Base-by-base conservation (phyloP, 2,329 filamentous ascomycete species). In the Calonectria honghensis region DNA sequence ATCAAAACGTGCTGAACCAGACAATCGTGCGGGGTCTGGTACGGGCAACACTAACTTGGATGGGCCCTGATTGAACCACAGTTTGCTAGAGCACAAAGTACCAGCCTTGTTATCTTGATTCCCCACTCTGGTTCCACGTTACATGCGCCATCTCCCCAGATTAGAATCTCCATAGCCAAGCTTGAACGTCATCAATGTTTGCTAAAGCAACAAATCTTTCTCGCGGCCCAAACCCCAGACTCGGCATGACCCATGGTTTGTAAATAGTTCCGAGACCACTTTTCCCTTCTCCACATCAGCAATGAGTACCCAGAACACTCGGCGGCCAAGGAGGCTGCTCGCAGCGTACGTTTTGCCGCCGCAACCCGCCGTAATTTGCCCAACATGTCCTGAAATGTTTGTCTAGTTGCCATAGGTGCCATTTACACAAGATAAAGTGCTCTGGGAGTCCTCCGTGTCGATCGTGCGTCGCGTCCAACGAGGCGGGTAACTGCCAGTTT, bases 391-490 rank as follows among this genome's bases (percentile, higher is more conserved):
- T 67, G 48, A 63, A 18, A 24, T 45, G 27, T 39, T 24, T 9
- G 2, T 11, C 13, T 32, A 82, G 80, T 6, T 88, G 86, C 61
- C 84, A 86, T 75, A 79, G 86, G 74, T 88, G 87, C 65, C 87
- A 88, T 79, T 75, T 82, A 0, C 86, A 87, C 37, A 88, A 88
- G 74, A 87, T 88, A 32, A 88, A 87, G 75, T 88, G 87, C 70
- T 88, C 87, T 0, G 87, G 87, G 1, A 83, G 85, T 4, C 82
- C 83, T 31, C 87, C 87, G 1, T 88, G 87, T 70, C 80, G 78
- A 41, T 85, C 86, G 50, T 88, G 87, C 70, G 79, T 80, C 50
- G 76, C 81, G 9, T 84, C 86, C 0, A 85, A 84, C 5, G 83
- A 82, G 69, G 81, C 83, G 0, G 81, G 82, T 51, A 82, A 85